phyloP scores from a whole-genome alignment of 2,329 filamentous ascomycete species.

The Dothidotthia symphoricarpi region DNA sequence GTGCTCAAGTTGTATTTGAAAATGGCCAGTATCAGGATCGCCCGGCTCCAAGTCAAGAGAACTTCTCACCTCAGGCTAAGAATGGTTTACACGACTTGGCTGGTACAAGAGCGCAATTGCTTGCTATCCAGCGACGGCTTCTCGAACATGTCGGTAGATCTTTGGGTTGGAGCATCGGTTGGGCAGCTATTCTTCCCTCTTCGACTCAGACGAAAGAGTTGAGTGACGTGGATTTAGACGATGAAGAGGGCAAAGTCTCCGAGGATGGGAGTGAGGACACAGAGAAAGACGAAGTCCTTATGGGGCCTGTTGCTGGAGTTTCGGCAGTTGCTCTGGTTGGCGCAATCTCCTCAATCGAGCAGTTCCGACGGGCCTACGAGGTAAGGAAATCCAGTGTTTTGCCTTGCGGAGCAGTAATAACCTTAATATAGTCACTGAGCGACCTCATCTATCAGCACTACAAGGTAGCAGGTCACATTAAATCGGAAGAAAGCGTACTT shows the following conservation, averaged over 20 bases:
- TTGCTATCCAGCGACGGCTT: constrained; percentile 74
- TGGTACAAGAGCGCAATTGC: constrained; percentile 77
- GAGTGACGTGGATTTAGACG: constrained; percentile 41
- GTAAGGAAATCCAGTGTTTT: constrained; percentile 14
- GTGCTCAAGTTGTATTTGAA: constrained; percentile 40
- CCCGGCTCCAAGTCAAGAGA: constrained; percentile 22
- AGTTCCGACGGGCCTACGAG: constrained; percentile 45
- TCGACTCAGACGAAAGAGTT: constrained; percentile 29
- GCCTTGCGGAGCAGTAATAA: constrained; percentile 7
- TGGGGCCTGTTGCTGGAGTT: constrained; percentile 27
- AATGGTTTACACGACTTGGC: constrained; percentile 77
- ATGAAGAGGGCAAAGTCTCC: constrained; percentile 7
- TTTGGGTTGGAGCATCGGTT: constrained; percentile 73
- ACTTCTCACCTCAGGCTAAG: constrained; percentile 30
- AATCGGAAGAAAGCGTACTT: constrained; percentile 74
- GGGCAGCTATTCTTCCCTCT: constrained; percentile 51
- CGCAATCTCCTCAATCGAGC: constrained; percentile 38
- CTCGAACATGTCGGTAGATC: constrained; percentile 71
- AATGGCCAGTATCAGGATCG: constrained; percentile 40
- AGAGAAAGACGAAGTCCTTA: constrained; percentile 4
- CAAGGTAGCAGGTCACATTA: constrained; percentile 71
- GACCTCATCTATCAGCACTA: constrained; percentile 82
- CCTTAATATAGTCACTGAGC: constrained; percentile 73
- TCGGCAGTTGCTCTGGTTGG: constrained; percentile 30
- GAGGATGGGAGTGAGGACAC: constrained; percentile 11